These are phyloP conservation scores for Trichoderma guizhouense DNA, from an alignment of 2,329 filamentous ascomycete genomes.

Conservation along the genomic window DNA sequence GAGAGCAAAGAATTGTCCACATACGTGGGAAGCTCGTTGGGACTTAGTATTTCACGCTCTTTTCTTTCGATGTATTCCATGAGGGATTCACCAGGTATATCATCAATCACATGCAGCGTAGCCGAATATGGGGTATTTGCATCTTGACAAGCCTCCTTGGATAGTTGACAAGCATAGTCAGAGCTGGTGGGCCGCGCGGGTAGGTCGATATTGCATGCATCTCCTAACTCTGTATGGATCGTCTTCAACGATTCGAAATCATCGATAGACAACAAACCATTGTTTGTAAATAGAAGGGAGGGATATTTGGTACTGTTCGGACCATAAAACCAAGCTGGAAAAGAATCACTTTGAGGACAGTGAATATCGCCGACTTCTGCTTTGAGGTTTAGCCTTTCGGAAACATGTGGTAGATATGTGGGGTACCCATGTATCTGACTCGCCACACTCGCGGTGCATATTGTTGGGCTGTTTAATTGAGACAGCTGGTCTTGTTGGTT, in stretches of 20 bases:
- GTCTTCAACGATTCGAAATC: not conserved
- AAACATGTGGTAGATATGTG: not conserved
- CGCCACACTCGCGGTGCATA: not conserved
- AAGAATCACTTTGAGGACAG: not conserved
- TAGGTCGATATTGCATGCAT: not conserved
- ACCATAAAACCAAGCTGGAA: not conserved
- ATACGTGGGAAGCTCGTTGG: not conserved
- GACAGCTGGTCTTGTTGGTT: not conserved
- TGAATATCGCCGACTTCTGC: not conserved
- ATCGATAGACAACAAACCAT: not conserved
- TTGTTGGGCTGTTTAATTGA: not conserved
- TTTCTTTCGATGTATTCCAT: constrained; percentile 29
- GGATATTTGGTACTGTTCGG: not conserved
- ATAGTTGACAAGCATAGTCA: not conserved
- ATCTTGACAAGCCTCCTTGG: not conserved
- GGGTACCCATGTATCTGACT: not conserved
- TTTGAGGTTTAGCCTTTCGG: not conserved
- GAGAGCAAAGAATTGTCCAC: not conserved
- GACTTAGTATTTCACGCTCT: constrained; percentile 24
- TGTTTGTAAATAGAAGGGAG: not conserved
- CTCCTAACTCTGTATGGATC: not conserved
- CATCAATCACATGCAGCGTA: not conserved
- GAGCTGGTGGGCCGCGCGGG: not conserved
- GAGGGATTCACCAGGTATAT: constrained; percentile 23
- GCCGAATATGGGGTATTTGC: not conserved